Percentiles rank a stretch among this genome's conserved stretches.
These are phyloP conservation scores for Trametes sanguinea DNA, from an alignment of 768 basidiomycete genomes.

Conservation along the genomic window DNA sequence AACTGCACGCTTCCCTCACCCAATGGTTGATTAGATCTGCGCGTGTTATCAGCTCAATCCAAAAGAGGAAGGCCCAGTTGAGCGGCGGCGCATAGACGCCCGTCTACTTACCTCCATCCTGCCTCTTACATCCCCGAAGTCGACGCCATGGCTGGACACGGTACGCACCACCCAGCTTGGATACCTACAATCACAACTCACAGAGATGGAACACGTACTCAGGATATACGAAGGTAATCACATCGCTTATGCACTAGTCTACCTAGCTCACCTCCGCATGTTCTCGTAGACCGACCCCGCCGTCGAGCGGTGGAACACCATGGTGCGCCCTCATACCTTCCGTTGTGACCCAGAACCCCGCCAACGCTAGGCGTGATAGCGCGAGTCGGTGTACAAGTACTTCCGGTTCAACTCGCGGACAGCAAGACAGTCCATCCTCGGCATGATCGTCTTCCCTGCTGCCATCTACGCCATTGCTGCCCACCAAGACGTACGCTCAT, in stretches of 20 bases:
- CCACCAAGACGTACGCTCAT: conserved; percentile 40
- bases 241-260: not conserved
- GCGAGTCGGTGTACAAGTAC: conserved; percentile 80
- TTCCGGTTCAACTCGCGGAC: conserved; percentile 79
- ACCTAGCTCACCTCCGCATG: conserved; percentile 7
- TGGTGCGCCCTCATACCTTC: conserved; percentile 41
- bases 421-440: conserved; percentile 60
- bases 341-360: not conserved
- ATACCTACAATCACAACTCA: not conserved
- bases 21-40: no score
- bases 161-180: conserved; percentile 35
- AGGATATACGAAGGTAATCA: conserved; percentile 63
- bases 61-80: no score
- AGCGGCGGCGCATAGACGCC: no score
- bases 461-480: conserved; percentile 48
- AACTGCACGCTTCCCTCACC: no score
- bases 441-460: conserved; percentile 66
- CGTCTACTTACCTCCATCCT: no score
- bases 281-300: conserved; percentile 46
- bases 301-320: conserved; percentile 58
- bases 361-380: conserved; percentile 42
- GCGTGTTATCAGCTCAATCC: no score
- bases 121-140: not conserved
- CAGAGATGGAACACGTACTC: not conserved
- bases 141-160: conserved; percentile 64